Evolutionary conservation across 805 yeast genomes (phyloP), one percentile per base, ranked within the genome.

Genomic region (Metschnikowia shivogae): DNA sequence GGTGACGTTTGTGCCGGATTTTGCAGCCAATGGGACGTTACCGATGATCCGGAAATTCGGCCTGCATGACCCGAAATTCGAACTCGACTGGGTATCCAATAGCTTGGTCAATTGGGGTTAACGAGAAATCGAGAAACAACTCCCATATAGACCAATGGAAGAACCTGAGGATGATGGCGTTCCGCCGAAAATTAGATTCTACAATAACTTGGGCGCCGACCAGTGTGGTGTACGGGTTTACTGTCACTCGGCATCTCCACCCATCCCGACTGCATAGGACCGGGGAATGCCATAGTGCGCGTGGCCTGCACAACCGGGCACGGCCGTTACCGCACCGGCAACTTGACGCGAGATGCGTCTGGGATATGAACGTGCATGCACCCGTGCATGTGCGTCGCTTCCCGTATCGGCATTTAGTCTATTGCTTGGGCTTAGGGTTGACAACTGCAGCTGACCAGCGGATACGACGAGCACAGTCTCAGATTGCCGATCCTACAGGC

Each of bases 1-100:
- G 6, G 66, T 64, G 24, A 60, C 57, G 39, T 50, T 60, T 29
- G 43, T 63, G 13, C 43, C 46, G 14, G 57, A 63, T 47, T 61
- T 60, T 11, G 28, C 45, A 5, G 37, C 52, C 26, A 17, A 54
- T 19, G 44, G 44, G 1, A 41, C 60, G 10, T 59, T 67, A 43
- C 76, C 76, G 7, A 65, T 67, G 72, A 32, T 68, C 45, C 59
- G 58, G 44, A 52, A 44, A 45, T 70, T 62, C 44, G 76, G 73
- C 1, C 36, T 39, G 14, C 42, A 32, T 9, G 52, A 53, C 3
- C 53, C 51, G 8, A 59, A 60, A 6, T 63, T 64, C 45, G 71
- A 67, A 1, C 43, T 70, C 22, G 73, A 70, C 52, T 70, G 76
- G 76, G 49, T 59, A 3, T 48, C 60, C 12, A 62, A 54, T 47